Base-by-base conservation (phyloP, 495 filamentous ascomycete species). In the Penicillium canariense region DNA sequence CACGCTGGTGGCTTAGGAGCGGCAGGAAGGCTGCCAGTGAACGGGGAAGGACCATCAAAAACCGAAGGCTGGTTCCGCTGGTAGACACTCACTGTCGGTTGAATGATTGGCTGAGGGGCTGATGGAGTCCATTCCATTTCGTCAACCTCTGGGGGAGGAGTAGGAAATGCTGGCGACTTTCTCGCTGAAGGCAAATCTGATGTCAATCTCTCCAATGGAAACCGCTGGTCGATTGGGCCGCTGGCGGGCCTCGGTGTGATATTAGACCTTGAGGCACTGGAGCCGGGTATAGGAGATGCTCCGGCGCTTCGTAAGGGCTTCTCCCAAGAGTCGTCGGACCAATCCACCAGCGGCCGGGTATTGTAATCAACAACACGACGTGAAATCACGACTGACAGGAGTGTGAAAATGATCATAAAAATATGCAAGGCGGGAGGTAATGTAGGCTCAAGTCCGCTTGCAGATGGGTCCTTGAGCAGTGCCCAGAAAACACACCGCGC, bases 91-190 rank as follows among this genome's bases (percentile, higher is more conserved):
- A 66, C 49, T 8, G 79, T 66, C 46, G 80, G 75, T 40, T 61
- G 71, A 31, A 78, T 56, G 12, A 73, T 51, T 17, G 43, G 43
- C 48, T 76, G 74, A 17, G 81, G 78, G 20, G 70, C 65, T 10
- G 85, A 84, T 2, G 90, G 90, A 18, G 85, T 82, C 90, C 90
- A 96, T 55, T 96, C 90, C 90, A 96, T 96, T 57, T 81, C 77
- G 49, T 80, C 74, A 6, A 53, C 58, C 54, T 74, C 72, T 32
- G 67, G 63, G 40, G 62, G 71, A 39, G 72, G 72, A 6, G 69
- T 73, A 36, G 70, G 70, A 36, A 62, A 68, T 53, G 61, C 59
- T 20, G 63, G 51, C 31, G 71, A 48, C 49, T 59, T 50, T 48
- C 66, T 54, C n/a, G 49, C 57, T 30, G 55, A 49, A 52, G 67